A percentile compares a stretch with the other conserved stretches of the same genome.
Evolutionary conservation across 495 filamentous ascomycete genomes (phyloP).

Genomic region (Penicillium desertorum): DNA sequence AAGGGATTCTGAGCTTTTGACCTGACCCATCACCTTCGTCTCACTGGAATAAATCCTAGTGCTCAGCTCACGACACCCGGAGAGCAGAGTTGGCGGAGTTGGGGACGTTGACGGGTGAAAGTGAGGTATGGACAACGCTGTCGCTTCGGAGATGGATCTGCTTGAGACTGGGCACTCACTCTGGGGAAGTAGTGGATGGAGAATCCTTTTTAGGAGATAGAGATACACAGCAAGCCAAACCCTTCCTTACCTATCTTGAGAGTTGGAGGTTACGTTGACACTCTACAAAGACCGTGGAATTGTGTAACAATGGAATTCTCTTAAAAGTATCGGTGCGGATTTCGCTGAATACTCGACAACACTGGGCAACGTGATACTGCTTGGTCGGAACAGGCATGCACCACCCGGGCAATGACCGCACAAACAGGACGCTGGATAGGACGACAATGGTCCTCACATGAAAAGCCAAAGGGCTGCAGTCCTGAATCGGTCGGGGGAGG

Average conservation of each 20-base stretch:
- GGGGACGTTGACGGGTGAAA: not conserved
- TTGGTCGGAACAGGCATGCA: slow-evolving; percentile 4
- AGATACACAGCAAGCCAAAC: not conserved
- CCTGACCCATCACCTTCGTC: not conserved
- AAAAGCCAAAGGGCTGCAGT: not conserved
- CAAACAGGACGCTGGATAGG: slow-evolving; percentile 1
- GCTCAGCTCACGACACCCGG: not conserved
- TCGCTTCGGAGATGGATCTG: not conserved
- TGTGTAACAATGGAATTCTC: slow-evolving; percentile 3
- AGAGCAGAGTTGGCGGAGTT: not conserved
- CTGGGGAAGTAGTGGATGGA: not conserved
- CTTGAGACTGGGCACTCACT: not conserved
- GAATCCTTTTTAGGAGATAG: no score
- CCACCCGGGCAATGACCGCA: slow-evolving; percentile 1
- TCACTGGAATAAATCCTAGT: not conserved
- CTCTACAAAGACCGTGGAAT: not conserved
- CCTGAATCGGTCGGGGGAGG: not conserved
- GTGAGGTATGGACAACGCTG: not conserved
- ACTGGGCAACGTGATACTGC: slow-evolving; percentile 3
- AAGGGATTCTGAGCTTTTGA: not conserved
- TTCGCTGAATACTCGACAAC: not conserved
- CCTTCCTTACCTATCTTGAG: not conserved
- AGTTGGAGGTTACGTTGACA: not conserved
- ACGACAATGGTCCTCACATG: slow-evolving; percentile 1
- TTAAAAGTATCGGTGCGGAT: not conserved